phyloP scores from a whole-genome alignment of 208 protist species.

The Trichomonas gallinae region DNA sequence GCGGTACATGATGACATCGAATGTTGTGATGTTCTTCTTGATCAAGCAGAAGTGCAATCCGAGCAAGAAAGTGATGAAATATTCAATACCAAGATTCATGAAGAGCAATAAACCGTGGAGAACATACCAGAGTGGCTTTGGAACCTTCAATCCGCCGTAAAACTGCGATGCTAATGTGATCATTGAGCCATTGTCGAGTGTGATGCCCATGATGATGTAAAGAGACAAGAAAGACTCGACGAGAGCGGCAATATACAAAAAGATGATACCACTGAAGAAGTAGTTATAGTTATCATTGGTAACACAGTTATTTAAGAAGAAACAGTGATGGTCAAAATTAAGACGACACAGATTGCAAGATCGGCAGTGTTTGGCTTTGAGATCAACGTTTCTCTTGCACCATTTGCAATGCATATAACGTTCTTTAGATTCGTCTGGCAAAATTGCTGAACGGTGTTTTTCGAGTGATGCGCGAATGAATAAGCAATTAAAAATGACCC shows the following conservation, averaged over 20 bases:
- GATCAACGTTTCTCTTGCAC: neutral
- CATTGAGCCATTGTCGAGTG: neutral
- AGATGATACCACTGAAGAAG: neutral
- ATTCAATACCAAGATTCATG: neutral
- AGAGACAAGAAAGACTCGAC: neutral
- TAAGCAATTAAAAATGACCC: neutral
- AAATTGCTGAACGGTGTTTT: neutral
- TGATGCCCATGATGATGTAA: neutral
- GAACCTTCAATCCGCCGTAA: neutral
- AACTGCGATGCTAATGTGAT: neutral
- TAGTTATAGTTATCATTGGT: neutral
- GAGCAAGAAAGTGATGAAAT: neutral
- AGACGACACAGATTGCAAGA: neutral
- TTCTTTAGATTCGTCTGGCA: neutral
- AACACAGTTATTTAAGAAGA: conserved; percentile 23
- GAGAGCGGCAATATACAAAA: neutral
- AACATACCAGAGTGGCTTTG: neutral
- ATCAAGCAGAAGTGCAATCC: neutral
- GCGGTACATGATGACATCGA: neutral
- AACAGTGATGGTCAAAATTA: conserved; percentile 24
- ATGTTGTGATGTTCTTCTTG: neutral
- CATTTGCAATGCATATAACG: neutral
- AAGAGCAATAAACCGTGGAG: neutral
- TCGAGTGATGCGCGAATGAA: neutral
- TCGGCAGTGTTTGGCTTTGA: neutral